Conservation (phyloP, 2,329 filamentous ascomycete genomes). For the Diaporthe ampelina region DNA sequence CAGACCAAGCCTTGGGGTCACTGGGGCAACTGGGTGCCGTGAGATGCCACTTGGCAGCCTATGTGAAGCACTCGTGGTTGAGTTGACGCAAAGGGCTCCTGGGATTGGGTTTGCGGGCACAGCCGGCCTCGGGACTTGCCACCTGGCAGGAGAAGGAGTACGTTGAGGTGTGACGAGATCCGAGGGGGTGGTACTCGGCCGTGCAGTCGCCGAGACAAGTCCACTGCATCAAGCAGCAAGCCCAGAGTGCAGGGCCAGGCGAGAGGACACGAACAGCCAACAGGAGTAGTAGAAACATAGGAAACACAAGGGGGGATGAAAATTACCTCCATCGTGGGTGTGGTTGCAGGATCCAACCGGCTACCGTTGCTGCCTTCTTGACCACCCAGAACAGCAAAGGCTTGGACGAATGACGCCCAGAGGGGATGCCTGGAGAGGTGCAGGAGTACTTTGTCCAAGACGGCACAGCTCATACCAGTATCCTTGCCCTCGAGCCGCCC, state of each 20-base stretch:
- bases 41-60: slow-evolving; percentile 39
- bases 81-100: slow-evolving; percentile 34
- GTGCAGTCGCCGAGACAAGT: slow-evolving; percentile 40
- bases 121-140: slow-evolving; percentile 29
- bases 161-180: slow-evolving; percentile 39
- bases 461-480: slow-evolving; percentile 29
- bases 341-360: slow-evolving; percentile 26
- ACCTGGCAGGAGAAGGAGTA: slow-evolving; percentile 14
- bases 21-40: slow-evolving; percentile 28
- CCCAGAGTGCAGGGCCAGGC: slow-evolving; percentile 3
- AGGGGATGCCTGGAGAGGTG: slow-evolving; percentile 4
- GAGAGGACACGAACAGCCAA: background rate
- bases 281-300: slow-evolving; percentile 18
- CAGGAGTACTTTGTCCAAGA: slow-evolving; percentile 10
- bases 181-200: slow-evolving; percentile 35
- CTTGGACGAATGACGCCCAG: slow-evolving; percentile 32
- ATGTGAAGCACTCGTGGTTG: slow-evolving; percentile 28
- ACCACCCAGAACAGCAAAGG: background rate
- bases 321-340: slow-evolving; percentile 41
- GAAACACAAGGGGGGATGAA: slow-evolving; percentile 6
- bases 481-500: slow-evolving; percentile 22
- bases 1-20: background rate
- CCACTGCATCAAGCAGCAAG: slow-evolving; percentile 16
- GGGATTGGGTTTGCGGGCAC: slow-evolving; percentile 3
- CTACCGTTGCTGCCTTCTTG: background rate